These are phyloP conservation scores for Phytophthora fragariae DNA, from an alignment of 352 stramenopile species.

Conservation along the genomic window DNA sequence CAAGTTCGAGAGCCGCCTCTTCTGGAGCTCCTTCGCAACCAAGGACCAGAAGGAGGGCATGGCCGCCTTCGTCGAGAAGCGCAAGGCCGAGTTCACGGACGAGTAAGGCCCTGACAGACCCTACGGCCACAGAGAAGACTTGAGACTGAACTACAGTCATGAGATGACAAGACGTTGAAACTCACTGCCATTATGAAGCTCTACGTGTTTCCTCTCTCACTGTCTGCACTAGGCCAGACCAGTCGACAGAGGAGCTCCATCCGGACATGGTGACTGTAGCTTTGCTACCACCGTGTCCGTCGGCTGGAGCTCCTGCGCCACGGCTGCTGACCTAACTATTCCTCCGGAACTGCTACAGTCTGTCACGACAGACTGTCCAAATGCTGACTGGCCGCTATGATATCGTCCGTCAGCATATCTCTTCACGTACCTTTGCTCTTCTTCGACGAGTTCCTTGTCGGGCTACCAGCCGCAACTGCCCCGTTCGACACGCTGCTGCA, in stretches of 20 bases:
- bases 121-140: too few species aligned
- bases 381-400: conserved; percentile 10
- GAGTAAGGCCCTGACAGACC: conserved; percentile 62
- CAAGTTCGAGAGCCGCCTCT: conserved; percentile 97
- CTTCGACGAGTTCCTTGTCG: conserved; percentile 33
- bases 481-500: conserved; percentile 10
- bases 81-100: conserved; percentile 95
- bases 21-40: conserved; percentile 98
- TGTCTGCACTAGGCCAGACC: neutral
- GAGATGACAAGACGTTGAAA: neutral
- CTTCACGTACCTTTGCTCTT: conserved; percentile 55
- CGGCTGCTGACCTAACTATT: neutral
- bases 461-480: neutral
- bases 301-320: neutral
- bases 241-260: neutral
- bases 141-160: neutral
- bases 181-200: neutral
- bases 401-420: conserved; percentile 21
- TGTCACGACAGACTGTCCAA: neutral
- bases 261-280: neutral
- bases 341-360: neutral
- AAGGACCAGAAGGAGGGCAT: conserved; percentile 96
- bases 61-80: conserved; percentile 98
- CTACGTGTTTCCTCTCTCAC: neutral
- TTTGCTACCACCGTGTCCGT: conserved; percentile 2